A percentile compares a stretch with the other conserved stretches of the same genome.
phyloP scores from a whole-genome alignment of 371 early-diverging fungal genomes.

The Mucor velutinosus region DNA sequence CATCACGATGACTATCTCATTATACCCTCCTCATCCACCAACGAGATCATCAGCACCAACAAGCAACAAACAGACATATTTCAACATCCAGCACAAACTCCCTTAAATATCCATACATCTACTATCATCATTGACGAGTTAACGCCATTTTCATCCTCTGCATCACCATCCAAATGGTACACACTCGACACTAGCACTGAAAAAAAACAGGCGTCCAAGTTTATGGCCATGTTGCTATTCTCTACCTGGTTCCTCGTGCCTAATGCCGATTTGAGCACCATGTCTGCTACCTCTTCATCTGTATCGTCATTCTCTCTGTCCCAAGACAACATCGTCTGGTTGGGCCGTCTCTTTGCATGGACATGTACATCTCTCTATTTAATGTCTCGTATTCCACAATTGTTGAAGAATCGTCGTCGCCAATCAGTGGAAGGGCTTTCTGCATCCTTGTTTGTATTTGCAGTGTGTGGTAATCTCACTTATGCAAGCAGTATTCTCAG shows the following conservation, averaged over 20 bases:
- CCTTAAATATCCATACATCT: slow-evolving; percentile 30
- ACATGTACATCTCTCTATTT: slow-evolving; percentile 66
- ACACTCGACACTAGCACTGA: slow-evolving; percentile 25
- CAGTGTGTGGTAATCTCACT: slow-evolving; percentile 67
- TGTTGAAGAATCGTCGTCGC: slow-evolving; percentile 59
- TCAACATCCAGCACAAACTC: slow-evolving; percentile 44
- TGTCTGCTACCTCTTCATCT: background rate
- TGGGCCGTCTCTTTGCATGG: slow-evolving; percentile 70
- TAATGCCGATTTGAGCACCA: background rate
- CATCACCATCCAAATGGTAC: slow-evolving; percentile 54
- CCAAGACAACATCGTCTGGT: slow-evolving; percentile 13
- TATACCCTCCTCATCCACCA: slow-evolving; percentile 16
- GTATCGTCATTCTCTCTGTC: background rate
- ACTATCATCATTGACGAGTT: slow-evolving; percentile 24
- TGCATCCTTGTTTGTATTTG: slow-evolving; percentile 68
- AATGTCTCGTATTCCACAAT: slow-evolving; percentile 69
- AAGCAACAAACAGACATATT: slow-evolving; percentile 19
- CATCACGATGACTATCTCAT: slow-evolving; percentile 22
- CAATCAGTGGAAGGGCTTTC: slow-evolving; percentile 67
- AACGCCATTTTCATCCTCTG: slow-evolving; percentile 45
- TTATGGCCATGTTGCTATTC: slow-evolving; percentile 17
- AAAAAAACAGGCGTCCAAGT: slow-evolving; percentile 3
- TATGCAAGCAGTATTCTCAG: slow-evolving; percentile 65
- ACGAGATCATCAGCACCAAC: background rate
- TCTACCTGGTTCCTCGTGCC: background rate